Base-by-base conservation (phyloP, 129 eudicot genomes). In the Logfia minima region DNA sequence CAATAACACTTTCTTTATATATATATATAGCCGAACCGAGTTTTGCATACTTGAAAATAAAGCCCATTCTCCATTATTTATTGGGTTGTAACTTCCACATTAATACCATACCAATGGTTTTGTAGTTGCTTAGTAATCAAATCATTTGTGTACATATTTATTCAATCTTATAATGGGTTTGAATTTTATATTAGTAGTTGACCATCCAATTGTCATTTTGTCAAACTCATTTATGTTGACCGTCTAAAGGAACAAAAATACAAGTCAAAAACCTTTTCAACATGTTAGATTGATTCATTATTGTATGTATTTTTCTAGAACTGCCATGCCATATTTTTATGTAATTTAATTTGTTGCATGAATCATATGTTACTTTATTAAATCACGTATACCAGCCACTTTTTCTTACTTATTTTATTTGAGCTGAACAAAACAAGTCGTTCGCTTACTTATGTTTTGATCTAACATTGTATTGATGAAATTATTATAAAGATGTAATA, bases 171-270 rank as follows among this genome's bases (percentile, higher is more conserved):
- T 7, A 32, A 21, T 60, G 32, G 29, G 29, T 9, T 58, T 60
- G 32, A 60, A 60, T 22, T 2, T 60, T 21, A 8, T 8, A 60
- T 3, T 9, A 9, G 66, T 23, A 9, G 31, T 4, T 60, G 66
- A 60, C 23, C 28, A 60, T 23, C 28, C 32, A 10, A 2, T 60
- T 60, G 29, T 60, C n/a, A 60, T 60, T 60, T 60, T 60, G 32
- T 60, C 66, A 60, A 60, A 60, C 66, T 60, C 29, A 9, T 60
- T 60, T 26, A 60, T 8, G 32, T 60, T 60, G 66, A 60, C 66
- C 4, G 14, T 22, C 2, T 58, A 58, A 58, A 5, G 1, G 8
- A n/a, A 21, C 13, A 61, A 23, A 22, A 35, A 8, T 6, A 61
- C 32, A 21, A 61, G 67, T 23, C 29, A 9, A 3, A 23, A 21